These are phyloP conservation scores for Rosellinia necatrix DNA, from an alignment of 2,329 filamentous ascomycete genomes.

Conservation along the genomic window DNA sequence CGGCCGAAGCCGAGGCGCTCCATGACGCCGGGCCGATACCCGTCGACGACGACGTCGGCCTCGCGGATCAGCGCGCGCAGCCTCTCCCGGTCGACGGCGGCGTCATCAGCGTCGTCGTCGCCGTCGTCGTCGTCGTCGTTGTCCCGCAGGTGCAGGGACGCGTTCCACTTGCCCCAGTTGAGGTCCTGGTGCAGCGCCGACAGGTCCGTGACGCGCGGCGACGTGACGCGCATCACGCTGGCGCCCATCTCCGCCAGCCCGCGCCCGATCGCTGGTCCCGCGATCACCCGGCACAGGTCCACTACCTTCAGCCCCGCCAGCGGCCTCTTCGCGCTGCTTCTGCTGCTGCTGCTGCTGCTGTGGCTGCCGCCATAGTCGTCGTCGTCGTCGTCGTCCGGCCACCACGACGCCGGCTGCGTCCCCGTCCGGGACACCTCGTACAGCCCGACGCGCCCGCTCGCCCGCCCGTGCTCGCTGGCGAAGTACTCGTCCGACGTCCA, in stretches of 20 bases:
- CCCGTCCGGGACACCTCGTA: constrained; percentile 13
- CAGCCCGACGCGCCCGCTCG: constrained; percentile 13
- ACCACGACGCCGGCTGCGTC: constrained; percentile 46
- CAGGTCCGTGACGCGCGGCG: constrained; percentile 46
- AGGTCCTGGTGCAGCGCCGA: constrained; percentile 49
- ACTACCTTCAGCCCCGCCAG: constrained; percentile 54
- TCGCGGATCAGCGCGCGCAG: constrained; percentile 35
- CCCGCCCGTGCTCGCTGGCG: constrained; percentile 11
- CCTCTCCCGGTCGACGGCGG: constrained; percentile 16
- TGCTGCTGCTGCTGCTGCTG: no score
- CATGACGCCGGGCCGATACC: constrained; percentile 42
- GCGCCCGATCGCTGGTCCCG: constrained; percentile 49
- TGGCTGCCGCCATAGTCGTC: no score
- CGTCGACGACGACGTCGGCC: constrained; percentile 44
- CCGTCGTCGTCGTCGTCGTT: no score
- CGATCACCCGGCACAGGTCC: constrained; percentile 54
- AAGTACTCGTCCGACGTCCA: constrained; percentile 19
- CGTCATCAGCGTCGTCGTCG: no score
- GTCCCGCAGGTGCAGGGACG: constrained; percentile 22
- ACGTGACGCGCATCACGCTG: constrained; percentile 51
- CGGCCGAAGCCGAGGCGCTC: constrained; percentile 40
- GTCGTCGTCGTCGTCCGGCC: constrained; percentile 41
- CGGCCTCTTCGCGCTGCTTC: constrained; percentile 45
- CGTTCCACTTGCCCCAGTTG: constrained; percentile 55
- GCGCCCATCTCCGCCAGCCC: constrained; percentile 46